Percentiles rank a stretch among this genome's conserved stretches.
phyloP scores from a whole-genome alignment of 1,284 basidiomycete genomes.

The Mycena sp. region DNA sequence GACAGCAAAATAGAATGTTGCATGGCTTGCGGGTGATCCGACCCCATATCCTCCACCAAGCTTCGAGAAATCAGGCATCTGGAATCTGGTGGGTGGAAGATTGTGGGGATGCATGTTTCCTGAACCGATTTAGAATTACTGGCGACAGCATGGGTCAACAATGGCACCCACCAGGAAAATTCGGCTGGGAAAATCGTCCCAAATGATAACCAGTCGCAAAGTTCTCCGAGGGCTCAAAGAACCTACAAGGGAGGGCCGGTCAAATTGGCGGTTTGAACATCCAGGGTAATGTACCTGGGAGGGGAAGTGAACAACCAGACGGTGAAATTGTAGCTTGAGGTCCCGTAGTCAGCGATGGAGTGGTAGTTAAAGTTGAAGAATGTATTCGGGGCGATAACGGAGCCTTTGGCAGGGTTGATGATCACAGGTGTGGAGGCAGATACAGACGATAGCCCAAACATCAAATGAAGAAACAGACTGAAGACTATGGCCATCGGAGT shows the following conservation, averaged over 20 bases:
- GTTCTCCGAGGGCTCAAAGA: slow-evolving; percentile 35
- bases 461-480: neutral
- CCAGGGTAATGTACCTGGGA: slow-evolving; percentile 16
- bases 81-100: slow-evolving; percentile 22
- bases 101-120: slow-evolving; percentile 24
- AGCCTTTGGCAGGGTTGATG: slow-evolving; percentile 35
- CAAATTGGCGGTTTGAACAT: too few species aligned
- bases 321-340: slow-evolving; percentile 54
- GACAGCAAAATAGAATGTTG: slow-evolving; percentile 29
- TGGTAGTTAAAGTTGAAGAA: slow-evolving; percentile 49
- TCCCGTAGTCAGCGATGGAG: slow-evolving; percentile 53
- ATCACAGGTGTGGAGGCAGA: slow-evolving; percentile 25
- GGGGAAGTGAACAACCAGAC: slow-evolving; percentile 50
- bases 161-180: slow-evolving; percentile 50
- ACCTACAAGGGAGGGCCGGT: neutral
- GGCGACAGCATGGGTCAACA: too few species aligned
- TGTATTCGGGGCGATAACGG: slow-evolving; percentile 40
- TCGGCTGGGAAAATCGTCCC: slow-evolving; percentile 51
- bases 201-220: slow-evolving; percentile 52
- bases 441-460: neutral
- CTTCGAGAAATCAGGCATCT: slow-evolving; percentile 32
- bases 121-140: neutral
- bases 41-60: slow-evolving; percentile 22
- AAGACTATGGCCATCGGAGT: too few species aligned
- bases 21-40: slow-evolving; percentile 18